A percentile compares a stretch with the other conserved stretches of the same genome.
These are phyloP conservation scores for Exsudoporus frostii DNA, from an alignment of 768 basidiomycete genomes.

Conservation along the genomic window DNA sequence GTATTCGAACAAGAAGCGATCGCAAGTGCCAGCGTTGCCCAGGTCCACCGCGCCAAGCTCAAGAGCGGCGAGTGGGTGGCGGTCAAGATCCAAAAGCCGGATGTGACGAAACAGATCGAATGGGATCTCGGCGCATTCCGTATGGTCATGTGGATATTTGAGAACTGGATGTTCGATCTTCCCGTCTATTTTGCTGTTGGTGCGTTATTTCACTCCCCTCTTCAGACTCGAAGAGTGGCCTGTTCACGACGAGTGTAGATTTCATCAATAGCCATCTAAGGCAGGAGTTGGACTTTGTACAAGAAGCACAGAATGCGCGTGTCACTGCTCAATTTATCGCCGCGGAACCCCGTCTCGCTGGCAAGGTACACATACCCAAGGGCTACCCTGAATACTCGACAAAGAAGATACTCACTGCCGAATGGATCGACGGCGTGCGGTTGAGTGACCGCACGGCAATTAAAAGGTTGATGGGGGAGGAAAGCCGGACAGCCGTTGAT, in stretches of 20 bases:
- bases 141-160: slow-evolving; percentile 77
- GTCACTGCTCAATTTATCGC: slow-evolving; percentile 67
- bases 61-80: slow-evolving; percentile 68
- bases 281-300: slow-evolving; percentile 76
- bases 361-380: slow-evolving; percentile 74
- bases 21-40: slow-evolving; percentile 89
- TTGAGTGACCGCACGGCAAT: slow-evolving; percentile 63
- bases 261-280: slow-evolving; percentile 80
- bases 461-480: slow-evolving; percentile 56
- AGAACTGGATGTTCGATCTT: slow-evolving; percentile 79
- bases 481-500: slow-evolving; percentile 1
- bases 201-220: slow-evolving; percentile 30
- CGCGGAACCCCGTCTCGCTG: slow-evolving; percentile 63
- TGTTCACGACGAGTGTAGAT: slow-evolving; percentile 37
- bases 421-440: slow-evolving; percentile 80
- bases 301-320: slow-evolving; percentile 76
- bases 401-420: slow-evolving; percentile 75
- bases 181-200: slow-evolving; percentile 80
- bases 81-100: slow-evolving; percentile 92
- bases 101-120: slow-evolving; percentile 80
- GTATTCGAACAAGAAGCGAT: slow-evolving; percentile 73
- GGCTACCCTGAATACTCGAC: slow-evolving; percentile 73
- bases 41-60: slow-evolving; percentile 80
- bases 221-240: not conserved
- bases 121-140: slow-evolving; percentile 75